Base-by-base conservation (phyloP, 164 flowering plant species). In the Sedum album region DNA sequence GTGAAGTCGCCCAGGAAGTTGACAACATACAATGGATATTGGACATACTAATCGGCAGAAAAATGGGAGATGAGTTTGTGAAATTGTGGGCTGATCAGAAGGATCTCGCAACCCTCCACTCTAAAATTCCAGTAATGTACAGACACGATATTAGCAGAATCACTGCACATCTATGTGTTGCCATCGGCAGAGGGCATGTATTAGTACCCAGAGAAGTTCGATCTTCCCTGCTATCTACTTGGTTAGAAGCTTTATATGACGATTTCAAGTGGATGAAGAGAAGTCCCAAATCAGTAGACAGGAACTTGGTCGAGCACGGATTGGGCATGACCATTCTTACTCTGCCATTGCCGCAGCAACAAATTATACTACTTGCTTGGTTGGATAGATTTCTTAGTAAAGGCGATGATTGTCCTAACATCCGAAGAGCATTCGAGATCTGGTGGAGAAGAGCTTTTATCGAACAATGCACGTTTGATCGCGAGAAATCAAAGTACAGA, bases 391-490 rank as follows among this genome's bases (percentile, higher is more conserved):
- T 82, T 73, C 84, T 93, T 36, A 84, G 72, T 53, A 87, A 83
- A 72, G 97, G 97, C 28, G 90, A 88, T 73, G 97, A 93, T 69
- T 91, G 89, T 60, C 98, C 98, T 23, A 89, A 93, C 66, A 80
- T 93, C 39, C 89, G 83, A 75, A 83, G 81, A 68, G 98, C 98
- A 31, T 91, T 93, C 71, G 95, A 89, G 76, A 77, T 89, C 28
- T 93, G 98, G 98, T 93, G 98, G 97, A 86, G 94, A 79, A 79
- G 98, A 79, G 78, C 96, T 74, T 93, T 90, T 36, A 73, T 88
- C 57, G 84, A 77, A 66, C 86, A 82, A 35, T 75, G 77, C 68
- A 75, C 44, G 20, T 49, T 79, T 0, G 88, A 81, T 46, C 75
- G 67, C 18, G 85, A 74, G 65, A 72, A 65, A 42, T 73, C 88